A percentile compares a stretch with the other conserved stretches of the same genome.
These are phyloP conservation scores for Geotrichum carabidarum DNA, from an alignment of 1,139 yeast genomes.

Conservation along the genomic window DNA sequence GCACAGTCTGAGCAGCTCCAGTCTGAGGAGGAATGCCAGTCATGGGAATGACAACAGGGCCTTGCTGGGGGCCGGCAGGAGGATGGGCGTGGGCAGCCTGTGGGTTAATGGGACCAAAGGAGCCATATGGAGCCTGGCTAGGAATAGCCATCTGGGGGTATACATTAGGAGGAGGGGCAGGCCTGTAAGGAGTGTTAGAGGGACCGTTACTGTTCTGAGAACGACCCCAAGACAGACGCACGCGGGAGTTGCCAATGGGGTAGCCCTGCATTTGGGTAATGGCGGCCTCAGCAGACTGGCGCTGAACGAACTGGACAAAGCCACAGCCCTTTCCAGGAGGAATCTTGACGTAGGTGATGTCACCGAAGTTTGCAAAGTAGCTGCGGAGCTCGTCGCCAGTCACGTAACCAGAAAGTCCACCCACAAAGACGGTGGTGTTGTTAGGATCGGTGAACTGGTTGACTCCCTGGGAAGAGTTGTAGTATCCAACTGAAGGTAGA, in stretches of 20 bases:
- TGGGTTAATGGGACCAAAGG: conserved; percentile 40
- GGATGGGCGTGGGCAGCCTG: conserved; percentile 35
- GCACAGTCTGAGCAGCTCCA: conserved; percentile 23
- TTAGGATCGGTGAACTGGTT: conserved; percentile 66
- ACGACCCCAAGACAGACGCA: conserved; percentile 88
- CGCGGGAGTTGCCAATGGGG: conserved; percentile 78
- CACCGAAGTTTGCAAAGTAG: conserved; percentile 79
- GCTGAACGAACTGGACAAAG: conserved; percentile 72
- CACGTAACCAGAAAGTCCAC: conserved; percentile 75
- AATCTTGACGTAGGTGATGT: conserved; percentile 75
- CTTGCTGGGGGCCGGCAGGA: conserved; percentile 15
- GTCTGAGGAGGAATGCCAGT: conserved; percentile 23
- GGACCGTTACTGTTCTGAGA: conserved; percentile 34
- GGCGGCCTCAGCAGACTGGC: conserved; percentile 85
- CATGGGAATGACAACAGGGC: conserved; percentile 4
- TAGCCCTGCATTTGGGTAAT: conserved; percentile 91
- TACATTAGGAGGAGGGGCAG: conserved; percentile 35
- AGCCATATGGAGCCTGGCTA: conserved; percentile 34
- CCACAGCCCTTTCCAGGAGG: conserved; percentile 95
- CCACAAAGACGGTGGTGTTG: conserved; percentile 92
- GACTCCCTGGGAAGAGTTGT: conserved; percentile 38
- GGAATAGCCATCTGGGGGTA: conserved; percentile 36
- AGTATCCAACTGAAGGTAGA: conserved; percentile 33
- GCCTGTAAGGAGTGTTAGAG: conserved; percentile 29
- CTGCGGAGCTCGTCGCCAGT: conserved; percentile 70